Percentiles rank a stretch among this genome's conserved stretches.
These are phyloP conservation scores for Neospora caninum DNA, from an alignment of 169 alveolate species.

Conservation along the genomic window DNA sequence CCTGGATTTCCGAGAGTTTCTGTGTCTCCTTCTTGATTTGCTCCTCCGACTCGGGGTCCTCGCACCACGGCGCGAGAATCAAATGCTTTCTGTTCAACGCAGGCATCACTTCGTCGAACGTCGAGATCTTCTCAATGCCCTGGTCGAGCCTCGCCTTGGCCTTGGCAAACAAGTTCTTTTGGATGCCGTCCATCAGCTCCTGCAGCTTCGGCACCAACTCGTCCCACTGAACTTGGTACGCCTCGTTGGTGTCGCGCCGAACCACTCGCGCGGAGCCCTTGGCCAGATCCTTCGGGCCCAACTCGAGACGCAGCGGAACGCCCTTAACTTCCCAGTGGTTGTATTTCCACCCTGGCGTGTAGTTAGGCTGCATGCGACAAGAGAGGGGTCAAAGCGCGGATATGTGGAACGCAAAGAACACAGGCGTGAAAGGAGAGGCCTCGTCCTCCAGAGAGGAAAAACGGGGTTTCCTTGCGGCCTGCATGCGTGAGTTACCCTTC, in stretches of 20 bases:
- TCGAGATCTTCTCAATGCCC: constrained; percentile 55
- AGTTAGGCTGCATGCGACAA: constrained; percentile 88
- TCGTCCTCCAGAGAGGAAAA: too few relatives aligned
- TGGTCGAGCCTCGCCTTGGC: constrained; percentile 66
- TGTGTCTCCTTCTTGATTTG: constrained; percentile 75
- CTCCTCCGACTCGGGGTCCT: constrained; percentile 74
- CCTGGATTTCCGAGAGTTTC: constrained; percentile 66
- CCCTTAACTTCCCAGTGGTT: constrained; percentile 99
- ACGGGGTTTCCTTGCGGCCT: too few relatives aligned
- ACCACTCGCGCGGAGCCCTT: constrained; percentile 79
- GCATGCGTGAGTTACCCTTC: too few relatives aligned
- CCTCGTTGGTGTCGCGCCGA: constrained; percentile 68
- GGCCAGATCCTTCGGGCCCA: constrained; percentile 97
- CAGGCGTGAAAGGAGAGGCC: neutral
- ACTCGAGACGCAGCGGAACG: constrained; percentile 97
- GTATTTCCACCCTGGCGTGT: constrained; percentile 99
- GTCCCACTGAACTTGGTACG: constrained; percentile 73
- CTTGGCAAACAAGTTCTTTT: constrained; percentile 57
- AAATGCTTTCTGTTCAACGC: constrained; percentile 83
- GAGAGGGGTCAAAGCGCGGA: too few relatives aligned
- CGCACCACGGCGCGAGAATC: constrained; percentile 91
- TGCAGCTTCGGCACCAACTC: constrained; percentile 72
- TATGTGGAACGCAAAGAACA: too few relatives aligned
- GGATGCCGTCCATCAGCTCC: constrained; percentile 69
- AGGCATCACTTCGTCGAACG: constrained; percentile 82